Base-by-base conservation (phyloP, 2,329 filamentous ascomycete genomes). In the Hymenoscyphus scutula region DNA sequence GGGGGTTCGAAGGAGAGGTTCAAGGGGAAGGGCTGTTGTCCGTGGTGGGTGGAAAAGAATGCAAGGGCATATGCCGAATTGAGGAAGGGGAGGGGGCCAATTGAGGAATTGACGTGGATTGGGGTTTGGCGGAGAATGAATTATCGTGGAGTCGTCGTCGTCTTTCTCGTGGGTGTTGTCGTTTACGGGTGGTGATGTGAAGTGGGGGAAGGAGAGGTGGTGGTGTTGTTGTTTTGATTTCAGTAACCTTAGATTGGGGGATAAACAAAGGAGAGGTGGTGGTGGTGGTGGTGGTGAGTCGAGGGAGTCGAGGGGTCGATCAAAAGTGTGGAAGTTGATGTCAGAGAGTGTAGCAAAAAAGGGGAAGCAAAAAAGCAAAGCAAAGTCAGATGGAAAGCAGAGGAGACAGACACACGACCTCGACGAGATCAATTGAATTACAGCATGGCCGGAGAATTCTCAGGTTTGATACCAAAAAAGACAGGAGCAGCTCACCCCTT, bases 11-110 rank as follows among this genome's bases (percentile, higher is more conserved):
- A 13, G 48, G 48, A 25, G 27, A 29, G 25, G 27, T 54, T 15
- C 13, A 54, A 29, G 29, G 51, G 51, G 3, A 30, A 10, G 51
- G 51, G 5, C 51, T 19, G 27, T 48, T 48, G 41, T 25, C 41
- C 10, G 41, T 48, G 25, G 56, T 19, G 34, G 54, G 37, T 45
- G 10, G 54, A 48, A 57, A 64, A 64, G 56, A 62, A 66, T 63
- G 64, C 65, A 66, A 64, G 61, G 62, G 62, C 58, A 58, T 56
- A 25, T 64, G 61, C 58, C 62, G 65, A 64, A 59, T 53, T 56
- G 59, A 62, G 63, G 59, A 34, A 34, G 62, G 51, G 23, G 25
- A 45, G 41, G 53, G 38, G 38, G 32, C 11, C 41, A 63, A 62
- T 58, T 54, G 48, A 57, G 34, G 32, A 56, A 34, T 56, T 37